Base-by-base conservation (phyloP, 202 grass and related monocot species). In the Saccharum hybrid region DNA sequence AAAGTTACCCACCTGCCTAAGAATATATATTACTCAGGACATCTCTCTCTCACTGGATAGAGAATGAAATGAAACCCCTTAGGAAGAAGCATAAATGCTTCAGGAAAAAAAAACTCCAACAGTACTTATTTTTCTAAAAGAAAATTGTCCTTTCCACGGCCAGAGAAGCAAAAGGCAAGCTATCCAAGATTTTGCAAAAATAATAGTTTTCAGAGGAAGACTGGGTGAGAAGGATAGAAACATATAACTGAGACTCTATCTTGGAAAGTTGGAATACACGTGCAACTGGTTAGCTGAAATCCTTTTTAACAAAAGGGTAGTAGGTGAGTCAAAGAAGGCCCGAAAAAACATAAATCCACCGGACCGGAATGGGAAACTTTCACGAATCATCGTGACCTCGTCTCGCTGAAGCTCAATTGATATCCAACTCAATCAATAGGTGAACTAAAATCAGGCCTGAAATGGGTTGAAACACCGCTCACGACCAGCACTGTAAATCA, bases 161-260 rank as follows among this genome's bases (percentile, higher is more conserved):
- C 19, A 75, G 4, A 31, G 36, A 85, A 65, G 76, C 52, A 66
- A 81, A 39, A 72, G 45, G 71, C 68, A 80, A 49, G 34, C 51
- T 71, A 76, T 71, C 45, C 59, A 86, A 86, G 68, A 66, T 68
- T 72, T 83, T 79, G 45, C 14, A 16, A 39, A 39, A 74, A 37
- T 16, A 63, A 74, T 30, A 88, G 37, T 68, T 62, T 68, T 39
- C 19, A 15, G 19, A 10, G 14, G 11, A 80, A 42, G 18, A 8
- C n/a, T 49, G 13, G 21, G 22, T 41, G 68, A 60, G 34, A 75
- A 78, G 37, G 81, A 79, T 68, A 60, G 46, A 23, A 72, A 79
- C 7, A 66, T 33, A 31, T 10, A 56, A 71, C 9, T 26, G 12
- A 31, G 23, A 88, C 2, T n/a, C n/a, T 52, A 31, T 15, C 11